Percentiles rank a stretch among this genome's conserved stretches.
Evolutionary conservation across 108 stramenopile species (phyloP).

Genomic region (Asterionellopsis glacialis): DNA sequence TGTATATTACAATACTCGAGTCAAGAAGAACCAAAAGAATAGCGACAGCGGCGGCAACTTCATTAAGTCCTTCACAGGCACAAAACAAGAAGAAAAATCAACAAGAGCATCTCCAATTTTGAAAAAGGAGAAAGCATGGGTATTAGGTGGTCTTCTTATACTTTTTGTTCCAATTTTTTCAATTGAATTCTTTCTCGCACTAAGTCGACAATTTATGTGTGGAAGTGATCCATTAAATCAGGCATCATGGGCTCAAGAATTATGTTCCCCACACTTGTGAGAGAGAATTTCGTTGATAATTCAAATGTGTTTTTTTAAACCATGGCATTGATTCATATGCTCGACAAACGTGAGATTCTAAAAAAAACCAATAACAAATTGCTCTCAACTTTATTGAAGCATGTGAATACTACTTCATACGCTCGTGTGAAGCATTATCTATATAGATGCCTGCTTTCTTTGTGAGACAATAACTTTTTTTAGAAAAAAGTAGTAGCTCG

Average conservation of each 20-base stretch:
- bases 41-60: constrained; percentile 1
- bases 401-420: too few relatives aligned
- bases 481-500: too few relatives aligned
- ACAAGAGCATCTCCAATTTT: not conserved
- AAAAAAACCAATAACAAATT: too few relatives aligned
- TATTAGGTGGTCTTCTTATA: constrained; percentile 39
- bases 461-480: too few relatives aligned
- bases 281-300: too few relatives aligned
- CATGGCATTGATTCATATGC: too few relatives aligned
- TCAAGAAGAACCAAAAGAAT: constrained; percentile 14
- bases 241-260: constrained; percentile 2
- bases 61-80: not conserved
- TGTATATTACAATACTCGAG: constrained; percentile 51
- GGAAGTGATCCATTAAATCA: constrained; percentile 13
- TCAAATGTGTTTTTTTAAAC: too few relatives aligned
- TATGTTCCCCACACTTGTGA: constrained; percentile 8
- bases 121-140: constrained; percentile 32
- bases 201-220: constrained; percentile 65
- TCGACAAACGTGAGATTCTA: too few relatives aligned
- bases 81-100: constrained; percentile 7
- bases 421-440: too few relatives aligned
- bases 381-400: too few relatives aligned
- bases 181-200: constrained; percentile 68
- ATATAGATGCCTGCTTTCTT: too few relatives aligned
- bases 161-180: constrained; percentile 79